Evolutionary conservation across 2,329 filamentous ascomycete genomes (phyloP), one percentile per base, ranked within the genome.

Genomic region (Helminthosporium solani): DNA sequence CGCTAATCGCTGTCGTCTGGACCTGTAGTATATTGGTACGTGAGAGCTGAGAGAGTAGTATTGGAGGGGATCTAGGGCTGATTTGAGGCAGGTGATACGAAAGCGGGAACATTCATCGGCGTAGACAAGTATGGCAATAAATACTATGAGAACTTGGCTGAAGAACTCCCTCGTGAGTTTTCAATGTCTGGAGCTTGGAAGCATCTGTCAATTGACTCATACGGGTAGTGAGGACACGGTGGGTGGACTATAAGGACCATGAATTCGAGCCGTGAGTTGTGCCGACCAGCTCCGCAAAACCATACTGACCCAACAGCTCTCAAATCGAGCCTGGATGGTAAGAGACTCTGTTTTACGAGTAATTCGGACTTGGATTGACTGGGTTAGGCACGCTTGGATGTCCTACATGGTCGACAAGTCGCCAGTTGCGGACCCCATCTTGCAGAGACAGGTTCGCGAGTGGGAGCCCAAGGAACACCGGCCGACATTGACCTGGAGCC

Each of bases 41-140:
- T 44, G 28, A 27, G 35, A 28, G 18, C 11, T n/a, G 16, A 28
- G 15, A 14, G 15, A 8, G 49, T 31, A 15, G 15, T 31, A 15
- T 2, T 23, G 40, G 40, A 21, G 39, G 23, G 41, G 23, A 21
- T 7, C 16, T 42, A 21, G 39, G 42, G 52, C 61, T 73, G 55
- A 75, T 57, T 38, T 2, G 35, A 23, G 48, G 54, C 69, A 94
- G 91, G 92, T 78, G 94, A 99, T 76, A 99, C 94, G 74, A 99
- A 99, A 78, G 85, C 87, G 67, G 95, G 94, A 66, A 84, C 82
- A 34, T 79, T 95, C 58, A 83, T 99, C 57, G 94, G 86, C 63
- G 82, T 77, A 66, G 94, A 99, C 78, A 83, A 85, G 72, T 95
- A 85, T 70, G 95, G 94, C 73, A 99, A 99, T 84, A 97, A 96